Base-by-base conservation (phyloP, 73 alveolate genomes). In the Paramecium octaurelia region DNA sequence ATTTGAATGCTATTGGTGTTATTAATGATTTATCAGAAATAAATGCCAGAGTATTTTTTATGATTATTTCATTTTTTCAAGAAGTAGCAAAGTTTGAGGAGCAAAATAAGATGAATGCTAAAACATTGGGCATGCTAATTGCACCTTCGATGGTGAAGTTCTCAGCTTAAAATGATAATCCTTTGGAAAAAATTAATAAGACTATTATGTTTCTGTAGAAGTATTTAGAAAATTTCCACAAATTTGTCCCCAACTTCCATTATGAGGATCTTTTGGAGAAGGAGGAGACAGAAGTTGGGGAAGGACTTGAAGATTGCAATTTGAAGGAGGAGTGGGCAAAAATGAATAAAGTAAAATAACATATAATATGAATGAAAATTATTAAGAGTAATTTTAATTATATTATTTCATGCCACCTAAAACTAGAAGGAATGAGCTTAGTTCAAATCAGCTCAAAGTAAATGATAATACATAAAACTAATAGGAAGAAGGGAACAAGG, bases 401-500 rank as follows among this genome's bases (percentile, higher is more conserved):
- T 54, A 18, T 18, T 54, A 54, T 54, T 54, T 54, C 29, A 64
- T 64, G 84, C 84, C 84, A 64, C 84, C 84, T 11, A 64, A 64
- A 64, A 64, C 29, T 64, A 64, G 21, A 34, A 20, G 84, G 12
- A 64, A 27, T 31, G 84, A 64, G 46, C 4, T 34, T 31, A 8
- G 12, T 64, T 27, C 84, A 11, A 1, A 64, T 64, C 24, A 64
- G 50, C 42, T 64, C 50, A 64, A 64, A 64, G 84, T 64, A 64
- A 54, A 18, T 16, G 20, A 16, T 54, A 18, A 18, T 18, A 54
- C 6, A 54, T 54, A 54, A 54, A 48, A 54, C 21, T 18, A 54
- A 54, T 85, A 97, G 95, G 98, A 95, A 29, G 85, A 89, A 83
- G 99, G 99, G 21, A 97, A 95, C 91, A 92, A 93, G 31, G 97